Percentiles rank a stretch among this genome's conserved stretches.
phyloP scores from a whole-genome alignment of 192 early-diverging fungal genomes.

The Backusella luteola region DNA sequence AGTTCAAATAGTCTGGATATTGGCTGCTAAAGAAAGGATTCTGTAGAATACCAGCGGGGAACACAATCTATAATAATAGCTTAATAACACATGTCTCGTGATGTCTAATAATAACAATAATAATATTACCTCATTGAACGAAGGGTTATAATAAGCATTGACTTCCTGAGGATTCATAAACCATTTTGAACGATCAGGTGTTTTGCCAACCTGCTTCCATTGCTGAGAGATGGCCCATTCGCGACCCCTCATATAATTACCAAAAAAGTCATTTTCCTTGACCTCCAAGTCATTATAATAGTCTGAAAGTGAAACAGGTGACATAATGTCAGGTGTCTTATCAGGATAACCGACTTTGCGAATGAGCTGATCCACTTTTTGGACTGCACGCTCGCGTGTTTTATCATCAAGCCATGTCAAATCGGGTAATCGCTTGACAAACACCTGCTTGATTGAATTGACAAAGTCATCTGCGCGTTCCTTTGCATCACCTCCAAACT shows the following conservation, averaged over 20 bases:
- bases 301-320: constrained; percentile 40
- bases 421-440: constrained; percentile 34
- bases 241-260: constrained; percentile 32
- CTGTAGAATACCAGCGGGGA: constrained; percentile 58
- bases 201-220: constrained; percentile 36
- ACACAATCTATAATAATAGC: constrained; percentile 31
- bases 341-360: constrained; percentile 51
- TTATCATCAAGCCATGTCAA: constrained; percentile 47
- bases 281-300: constrained; percentile 39
- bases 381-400: constrained; percentile 39
- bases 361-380: constrained; percentile 42
- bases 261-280: constrained; percentile 37
- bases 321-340: constrained; percentile 34
- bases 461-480: constrained; percentile 50
- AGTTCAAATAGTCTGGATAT: constrained; percentile 58
- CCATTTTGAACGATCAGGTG: constrained; percentile 36
- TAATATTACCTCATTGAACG: constrained; percentile 36
- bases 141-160: constrained; percentile 53
- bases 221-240: constrained; percentile 12
- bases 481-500: constrained; percentile 47
- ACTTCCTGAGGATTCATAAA: constrained; percentile 50
- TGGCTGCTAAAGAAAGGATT: constrained; percentile 45
- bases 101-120: neutral
- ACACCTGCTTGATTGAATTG: constrained; percentile 36
- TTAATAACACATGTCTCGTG: neutral